Evolutionary conservation across 768 basidiomycete genomes (phyloP).

Genomic region (Pleurotus giganteus): DNA sequence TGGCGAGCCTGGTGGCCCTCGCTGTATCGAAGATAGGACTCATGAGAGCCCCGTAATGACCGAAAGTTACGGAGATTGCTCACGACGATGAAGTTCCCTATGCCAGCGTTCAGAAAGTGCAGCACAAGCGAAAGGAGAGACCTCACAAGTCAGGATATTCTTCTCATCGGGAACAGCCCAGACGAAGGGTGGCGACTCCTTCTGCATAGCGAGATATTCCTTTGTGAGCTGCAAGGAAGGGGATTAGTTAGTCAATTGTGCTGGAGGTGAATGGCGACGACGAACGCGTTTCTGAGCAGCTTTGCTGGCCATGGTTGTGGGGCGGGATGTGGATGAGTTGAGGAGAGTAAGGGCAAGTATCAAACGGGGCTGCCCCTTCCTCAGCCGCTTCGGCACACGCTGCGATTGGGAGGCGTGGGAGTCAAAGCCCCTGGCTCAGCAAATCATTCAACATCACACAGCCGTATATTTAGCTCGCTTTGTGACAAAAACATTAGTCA

Average conservation of each 20-base stretch:
- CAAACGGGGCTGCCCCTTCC: conserved; percentile 3
- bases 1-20: conserved; percentile 92
- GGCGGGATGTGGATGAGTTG: not conserved
- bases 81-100: conserved; percentile 96
- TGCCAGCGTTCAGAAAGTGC: conserved; percentile 6
- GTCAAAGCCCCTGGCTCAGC: not conserved
- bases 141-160: conserved; percentile 93
- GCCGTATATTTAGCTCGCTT: no score
- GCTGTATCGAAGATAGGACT: conserved; percentile 41
- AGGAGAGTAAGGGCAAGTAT: not conserved
- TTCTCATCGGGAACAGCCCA: conserved; percentile 97
- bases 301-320: conserved; percentile 70
- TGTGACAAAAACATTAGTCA: no score
- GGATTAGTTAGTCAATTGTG: conserved; percentile 1
- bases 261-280: conserved; percentile 9
- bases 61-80: conserved; percentile 22
- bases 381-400: not conserved
- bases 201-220: conserved; percentile 92
- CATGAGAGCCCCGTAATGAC: conserved; percentile 9
- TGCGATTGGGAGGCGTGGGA: not conserved
- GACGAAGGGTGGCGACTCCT: conserved; percentile 91
- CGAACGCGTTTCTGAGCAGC: conserved; percentile 81
- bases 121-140: not conserved
- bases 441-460: no score
- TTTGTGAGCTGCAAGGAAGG: conserved; percentile 59